Base-by-base conservation (phyloP, 352 stramenopile species). In the Pythium plurisporium region DNA sequence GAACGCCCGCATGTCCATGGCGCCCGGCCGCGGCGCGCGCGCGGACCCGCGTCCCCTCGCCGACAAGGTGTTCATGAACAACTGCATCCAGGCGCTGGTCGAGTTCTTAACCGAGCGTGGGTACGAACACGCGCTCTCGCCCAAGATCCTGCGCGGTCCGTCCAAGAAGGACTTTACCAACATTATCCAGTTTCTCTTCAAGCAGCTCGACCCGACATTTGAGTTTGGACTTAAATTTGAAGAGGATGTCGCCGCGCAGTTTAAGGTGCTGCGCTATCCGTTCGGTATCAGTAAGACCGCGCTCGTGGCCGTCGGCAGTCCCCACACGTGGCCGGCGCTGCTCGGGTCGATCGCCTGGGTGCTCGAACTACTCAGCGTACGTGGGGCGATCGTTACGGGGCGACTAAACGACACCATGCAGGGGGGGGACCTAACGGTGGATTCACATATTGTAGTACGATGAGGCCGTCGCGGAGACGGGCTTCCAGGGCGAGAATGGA, bases 81-180 rank as follows among this genome's bases (percentile, higher is more conserved):
- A 73, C 20, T 97, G 80, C 67, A 97, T 99, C 55, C 83, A 90
- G 19, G 82, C 77, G 41, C 86, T 99, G 42, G 82, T 98, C 30
- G 82, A 94, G 54, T 99, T 97, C 64, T 83, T 99, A 25, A 74
- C 70, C 42, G 76, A 93, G 7, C 85, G 84, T 45, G 79, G 89
- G 37, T 99, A 97, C 73, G 87, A 97, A 67, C 77, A 98, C 59
- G 73, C 84, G 12, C 73, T 99, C 44, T 87, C 82, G 0, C 79
- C 79, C 5, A 97, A 98, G 57, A 83, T 96, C 38, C 74, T 99
- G 17, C 84, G 86, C 17, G 81, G 89, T 4, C 96, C 96, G 5
- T 98, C 94, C 15, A 96, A 95, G 36, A 98, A 98, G 59, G 97
- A 99, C 64, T 99, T 99, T 65, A 85, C 83, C 59, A 94, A 98